These are phyloP conservation scores for Diaporthe velutina DNA, from an alignment of 2,329 filamentous ascomycete genomes.

Conservation along the genomic window DNA sequence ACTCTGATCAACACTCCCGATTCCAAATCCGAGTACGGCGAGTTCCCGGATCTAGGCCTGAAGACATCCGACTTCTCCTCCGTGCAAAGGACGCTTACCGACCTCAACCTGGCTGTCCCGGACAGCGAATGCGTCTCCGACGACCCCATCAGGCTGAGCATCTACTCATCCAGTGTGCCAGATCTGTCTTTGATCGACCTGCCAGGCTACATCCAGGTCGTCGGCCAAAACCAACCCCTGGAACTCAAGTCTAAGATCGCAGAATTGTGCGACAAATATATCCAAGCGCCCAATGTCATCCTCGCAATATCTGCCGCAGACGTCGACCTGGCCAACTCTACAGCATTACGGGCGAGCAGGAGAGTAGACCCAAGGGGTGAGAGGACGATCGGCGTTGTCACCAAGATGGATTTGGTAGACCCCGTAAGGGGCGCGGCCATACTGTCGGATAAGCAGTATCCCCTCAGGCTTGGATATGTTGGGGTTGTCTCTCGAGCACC, in stretches of 20 bases:
- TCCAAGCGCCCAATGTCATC: constrained; percentile 95
- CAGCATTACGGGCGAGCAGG: constrained; percentile 88
- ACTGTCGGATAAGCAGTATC: constrained; percentile 91
- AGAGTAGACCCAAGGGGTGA: constrained; percentile 95
- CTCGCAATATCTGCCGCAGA: constrained; percentile 97
- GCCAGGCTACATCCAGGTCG: constrained; percentile 97
- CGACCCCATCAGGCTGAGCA: constrained; percentile 94
- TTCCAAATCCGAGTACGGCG: constrained; percentile 89
- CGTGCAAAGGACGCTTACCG: constrained; percentile 93
- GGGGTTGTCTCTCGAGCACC: constrained; percentile 92
- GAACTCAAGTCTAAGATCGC: constrained; percentile 96
- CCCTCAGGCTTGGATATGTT: constrained; percentile 93
- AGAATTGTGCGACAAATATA: constrained; percentile 98
- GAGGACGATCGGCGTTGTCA: constrained; percentile 97
- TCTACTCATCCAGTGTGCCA: constrained; percentile 95
- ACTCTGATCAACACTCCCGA: constrained; percentile 96
- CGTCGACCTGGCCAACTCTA: constrained; percentile 96
- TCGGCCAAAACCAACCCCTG: constrained; percentile 88
- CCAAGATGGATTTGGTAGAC: constrained; percentile 98
- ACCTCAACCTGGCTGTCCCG: constrained; percentile 93
- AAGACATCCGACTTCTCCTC: constrained; percentile 91
- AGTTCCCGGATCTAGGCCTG: constrained; percentile 92
- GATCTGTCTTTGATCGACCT: constrained; percentile 96
- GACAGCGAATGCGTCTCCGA: constrained; percentile 94
- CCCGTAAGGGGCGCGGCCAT: constrained; percentile 82